A percentile compares a stretch with the other conserved stretches of the same genome.
These are phyloP conservation scores for Plasmodium ovale DNA, from an alignment of 169 alveolate genomes.

Conservation along the genomic window DNA sequence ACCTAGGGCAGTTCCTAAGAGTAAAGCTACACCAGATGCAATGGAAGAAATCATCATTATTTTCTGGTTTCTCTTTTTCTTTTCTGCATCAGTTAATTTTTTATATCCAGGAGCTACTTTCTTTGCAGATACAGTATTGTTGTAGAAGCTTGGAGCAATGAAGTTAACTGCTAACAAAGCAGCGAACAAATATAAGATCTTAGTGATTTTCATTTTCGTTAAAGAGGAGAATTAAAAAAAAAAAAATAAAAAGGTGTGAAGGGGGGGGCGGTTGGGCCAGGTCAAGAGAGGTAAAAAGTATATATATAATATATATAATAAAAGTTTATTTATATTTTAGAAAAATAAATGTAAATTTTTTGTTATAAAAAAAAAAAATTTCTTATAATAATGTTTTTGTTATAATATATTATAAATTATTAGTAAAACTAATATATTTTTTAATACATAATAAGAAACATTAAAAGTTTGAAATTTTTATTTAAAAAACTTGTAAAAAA, in stretches of 20 bases:
- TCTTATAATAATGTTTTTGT: too few relatives aligned
- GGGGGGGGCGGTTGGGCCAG: background rate
- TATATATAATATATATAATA: too few relatives aligned
- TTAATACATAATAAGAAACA: too few relatives aligned
- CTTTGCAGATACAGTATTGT: conserved; percentile 21
- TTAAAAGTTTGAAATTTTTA: background rate
- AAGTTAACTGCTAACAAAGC: conserved; percentile 41
- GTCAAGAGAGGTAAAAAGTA: background rate
- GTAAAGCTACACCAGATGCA: conserved; percentile 46
- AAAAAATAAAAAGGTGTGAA: background rate
- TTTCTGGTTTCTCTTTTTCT: conserved; percentile 39
- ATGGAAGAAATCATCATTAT: conserved; percentile 40
- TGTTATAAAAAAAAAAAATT: too few relatives aligned
- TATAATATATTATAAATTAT: too few relatives aligned
- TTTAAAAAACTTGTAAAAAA: conserved; percentile 1
- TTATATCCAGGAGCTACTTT: conserved; percentile 16
- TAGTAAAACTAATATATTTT: too few relatives aligned
- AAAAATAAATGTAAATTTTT: too few relatives aligned
- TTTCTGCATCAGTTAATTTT: conserved; percentile 41
- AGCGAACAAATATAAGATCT: conserved; percentile 23
- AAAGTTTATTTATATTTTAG: too few relatives aligned
- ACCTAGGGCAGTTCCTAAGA: conserved; percentile 43
- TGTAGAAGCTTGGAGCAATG: conserved; percentile 57
- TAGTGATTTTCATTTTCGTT: conserved; percentile 39
- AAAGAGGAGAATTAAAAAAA: background rate